phyloP scores from a whole-genome alignment of 495 filamentous ascomycete species.

The Xylaria bambusicola region DNA sequence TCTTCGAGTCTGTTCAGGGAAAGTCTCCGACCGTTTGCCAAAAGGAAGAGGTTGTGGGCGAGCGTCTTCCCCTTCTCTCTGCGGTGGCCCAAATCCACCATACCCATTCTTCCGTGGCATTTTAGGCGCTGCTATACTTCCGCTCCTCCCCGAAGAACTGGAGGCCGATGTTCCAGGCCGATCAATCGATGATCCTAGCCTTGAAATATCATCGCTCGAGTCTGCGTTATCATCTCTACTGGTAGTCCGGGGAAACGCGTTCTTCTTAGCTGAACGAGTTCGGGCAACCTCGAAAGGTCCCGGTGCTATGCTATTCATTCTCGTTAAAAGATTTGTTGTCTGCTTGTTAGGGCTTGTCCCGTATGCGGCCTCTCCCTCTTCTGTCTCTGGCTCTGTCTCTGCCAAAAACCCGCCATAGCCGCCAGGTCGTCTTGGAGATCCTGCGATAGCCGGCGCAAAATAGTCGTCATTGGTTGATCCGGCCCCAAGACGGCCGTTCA shows the following conservation, averaged over 20 bases:
- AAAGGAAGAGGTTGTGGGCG: constrained; percentile 40
- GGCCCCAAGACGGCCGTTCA: constrained; percentile 38
- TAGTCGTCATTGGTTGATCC: constrained; percentile 38
- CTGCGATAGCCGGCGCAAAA: constrained; percentile 38
- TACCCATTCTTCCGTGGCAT: constrained; percentile 51
- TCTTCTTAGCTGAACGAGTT: constrained; percentile 24
- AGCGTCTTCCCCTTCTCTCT: constrained; percentile 31
- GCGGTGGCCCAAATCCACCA: constrained; percentile 49
- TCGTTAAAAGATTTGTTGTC: constrained; percentile 53
- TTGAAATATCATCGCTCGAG: constrained; percentile 25
- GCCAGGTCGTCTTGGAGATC: constrained; percentile 39
- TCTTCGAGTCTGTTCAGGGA: constrained; percentile 58
- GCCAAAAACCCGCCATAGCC: constrained; percentile 44
- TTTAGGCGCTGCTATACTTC: constrained; percentile 37
- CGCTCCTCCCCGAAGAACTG: constrained; percentile 41
- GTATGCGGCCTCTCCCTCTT: constrained; percentile 40
- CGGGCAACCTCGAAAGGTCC: constrained; percentile 62
- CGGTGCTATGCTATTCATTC: constrained; percentile 66
- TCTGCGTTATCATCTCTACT: constrained; percentile 27
- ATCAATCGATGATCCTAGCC: constrained; percentile 31
- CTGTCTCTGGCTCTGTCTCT: constrained; percentile 61
- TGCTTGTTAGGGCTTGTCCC: constrained; percentile 45
- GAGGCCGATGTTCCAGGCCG: constrained; percentile 46
- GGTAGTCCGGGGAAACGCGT: constrained; percentile 24
- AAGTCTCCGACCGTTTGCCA: constrained; percentile 56